A percentile compares a stretch with the other conserved stretches of the same genome.
Evolutionary conservation across 2,329 filamentous ascomycete species (phyloP).

Genomic region (Colletotrichum lupini): DNA sequence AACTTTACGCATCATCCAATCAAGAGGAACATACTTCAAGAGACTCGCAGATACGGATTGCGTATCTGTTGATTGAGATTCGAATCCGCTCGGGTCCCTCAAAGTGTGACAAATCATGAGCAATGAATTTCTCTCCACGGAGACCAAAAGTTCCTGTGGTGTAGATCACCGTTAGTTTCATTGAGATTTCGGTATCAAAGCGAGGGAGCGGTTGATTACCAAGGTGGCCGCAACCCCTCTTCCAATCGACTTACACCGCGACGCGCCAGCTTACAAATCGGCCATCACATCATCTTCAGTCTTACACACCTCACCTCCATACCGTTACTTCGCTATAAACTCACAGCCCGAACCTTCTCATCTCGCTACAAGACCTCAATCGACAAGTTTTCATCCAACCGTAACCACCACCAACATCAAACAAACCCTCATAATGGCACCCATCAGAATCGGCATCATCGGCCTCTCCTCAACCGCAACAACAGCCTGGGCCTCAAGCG

Average conservation of each 20-base stretch:
- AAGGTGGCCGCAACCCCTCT: background rate
- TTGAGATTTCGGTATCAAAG: background rate
- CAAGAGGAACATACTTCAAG: too few species aligned
- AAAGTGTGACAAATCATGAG: background rate
- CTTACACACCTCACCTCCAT: background rate
- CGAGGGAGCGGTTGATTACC: background rate
- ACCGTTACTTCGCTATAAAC: background rate
- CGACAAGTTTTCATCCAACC: background rate
- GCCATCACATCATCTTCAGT: background rate
- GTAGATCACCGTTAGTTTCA: background rate
- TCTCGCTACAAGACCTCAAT: background rate
- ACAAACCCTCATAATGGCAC: constrained; percentile 8
- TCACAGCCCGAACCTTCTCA: background rate
- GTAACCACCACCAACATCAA: background rate
- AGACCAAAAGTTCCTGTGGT: background rate
- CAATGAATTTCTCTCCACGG: background rate
- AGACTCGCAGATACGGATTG: too few species aligned
- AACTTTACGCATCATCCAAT: too few species aligned
- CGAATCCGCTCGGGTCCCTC: too few species aligned
- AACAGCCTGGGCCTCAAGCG: constrained; percentile 64
- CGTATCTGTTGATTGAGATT: too few species aligned
- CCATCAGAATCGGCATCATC: constrained; percentile 66
- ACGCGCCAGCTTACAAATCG: constrained; percentile 11
- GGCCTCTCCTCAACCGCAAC: constrained; percentile 65
- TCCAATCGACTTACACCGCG: background rate